Evolutionary conservation across 441 rosid genomes (phyloP).

Genomic region (Jatropha multifida): DNA sequence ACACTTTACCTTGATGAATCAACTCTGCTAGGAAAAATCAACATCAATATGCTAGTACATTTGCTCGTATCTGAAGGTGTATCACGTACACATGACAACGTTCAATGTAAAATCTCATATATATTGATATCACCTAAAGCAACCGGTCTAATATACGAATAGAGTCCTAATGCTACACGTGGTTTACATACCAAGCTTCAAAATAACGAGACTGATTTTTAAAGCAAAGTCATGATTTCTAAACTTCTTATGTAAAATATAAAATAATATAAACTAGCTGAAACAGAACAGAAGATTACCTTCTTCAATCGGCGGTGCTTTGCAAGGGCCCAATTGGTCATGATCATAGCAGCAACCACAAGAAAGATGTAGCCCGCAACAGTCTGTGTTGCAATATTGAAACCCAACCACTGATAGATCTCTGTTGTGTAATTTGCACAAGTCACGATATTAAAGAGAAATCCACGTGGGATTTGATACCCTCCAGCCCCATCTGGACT

Average conservation of each 20-base stretch:
- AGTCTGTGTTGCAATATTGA: constrained; percentile 92
- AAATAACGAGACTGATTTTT: not conserved
- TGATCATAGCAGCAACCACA: constrained; percentile 69
- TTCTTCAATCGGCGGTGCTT: constrained; percentile 85
- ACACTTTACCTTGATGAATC: not conserved
- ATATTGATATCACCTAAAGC: not conserved
- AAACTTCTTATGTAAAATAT: not conserved
- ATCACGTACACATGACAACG: not conserved
- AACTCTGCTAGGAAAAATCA: constrained; percentile 1
- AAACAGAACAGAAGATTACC: constrained; percentile 39
- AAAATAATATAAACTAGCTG: not conserved
- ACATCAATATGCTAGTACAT: not conserved
- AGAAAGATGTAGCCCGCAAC: constrained; percentile 82
- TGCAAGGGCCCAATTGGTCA: constrained; percentile 96
- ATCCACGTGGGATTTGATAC: constrained; percentile 87
- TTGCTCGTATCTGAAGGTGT: not conserved
- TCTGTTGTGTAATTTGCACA: constrained; percentile 96
- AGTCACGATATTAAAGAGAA: constrained; percentile 87
- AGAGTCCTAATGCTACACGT: not conserved
- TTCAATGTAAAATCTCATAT: not conserved
- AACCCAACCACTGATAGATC: constrained; percentile 95
- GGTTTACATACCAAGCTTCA: constrained; percentile 1
- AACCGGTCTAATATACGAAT: not conserved
- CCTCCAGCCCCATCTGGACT: constrained; percentile 66
- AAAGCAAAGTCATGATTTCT: not conserved